Evolutionary conservation across 768 basidiomycete genomes (phyloP).

Genomic region (Xerocomellus amylosporus): DNA sequence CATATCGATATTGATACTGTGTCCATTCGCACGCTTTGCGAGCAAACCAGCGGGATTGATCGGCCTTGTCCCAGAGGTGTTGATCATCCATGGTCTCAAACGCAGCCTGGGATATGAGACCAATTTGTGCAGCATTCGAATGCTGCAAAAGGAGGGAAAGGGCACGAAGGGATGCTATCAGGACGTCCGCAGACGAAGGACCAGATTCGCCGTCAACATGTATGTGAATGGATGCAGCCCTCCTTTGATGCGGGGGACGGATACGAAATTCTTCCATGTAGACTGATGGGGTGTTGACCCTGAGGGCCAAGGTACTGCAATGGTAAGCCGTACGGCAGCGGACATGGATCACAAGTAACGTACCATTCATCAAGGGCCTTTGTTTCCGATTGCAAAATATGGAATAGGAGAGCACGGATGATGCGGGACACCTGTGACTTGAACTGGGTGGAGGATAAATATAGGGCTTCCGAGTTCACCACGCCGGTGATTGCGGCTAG

Average conservation of each 20-base stretch:
- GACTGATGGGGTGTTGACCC: slow-evolving; percentile 68
- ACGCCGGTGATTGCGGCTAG: slow-evolving; percentile 80
- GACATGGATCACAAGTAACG: not conserved
- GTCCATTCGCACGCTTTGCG: slow-evolving; percentile 81
- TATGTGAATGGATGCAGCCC: slow-evolving; percentile 85
- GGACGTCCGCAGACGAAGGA: slow-evolving; percentile 69
- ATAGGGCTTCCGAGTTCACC: slow-evolving; percentile 80
- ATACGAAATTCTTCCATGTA: slow-evolving; percentile 84
- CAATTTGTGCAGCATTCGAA: slow-evolving; percentile 73
- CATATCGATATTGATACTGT: slow-evolving; percentile 91
- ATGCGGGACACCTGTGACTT: slow-evolving; percentile 67
- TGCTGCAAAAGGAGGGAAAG: slow-evolving; percentile 71
- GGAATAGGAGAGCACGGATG: slow-evolving; percentile 66
- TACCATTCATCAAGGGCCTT: slow-evolving; percentile 67
- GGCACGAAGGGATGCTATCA: slow-evolving; percentile 68
- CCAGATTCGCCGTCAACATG: slow-evolving; percentile 89
- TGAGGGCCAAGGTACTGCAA: slow-evolving; percentile 56
- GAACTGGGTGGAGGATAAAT: slow-evolving; percentile 70
- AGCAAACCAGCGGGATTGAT: slow-evolving; percentile 82
- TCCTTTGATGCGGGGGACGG: slow-evolving; percentile 72
- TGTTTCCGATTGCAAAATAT: slow-evolving; percentile 62
- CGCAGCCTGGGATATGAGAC: slow-evolving; percentile 65
- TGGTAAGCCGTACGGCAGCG: not conserved
- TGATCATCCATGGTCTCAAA: slow-evolving; percentile 65
- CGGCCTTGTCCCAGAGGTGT: slow-evolving; percentile 60